These are phyloP conservation scores for Termitomyces sp. DNA, from an alignment of 768 basidiomycete species.

Conservation along the genomic window DNA sequence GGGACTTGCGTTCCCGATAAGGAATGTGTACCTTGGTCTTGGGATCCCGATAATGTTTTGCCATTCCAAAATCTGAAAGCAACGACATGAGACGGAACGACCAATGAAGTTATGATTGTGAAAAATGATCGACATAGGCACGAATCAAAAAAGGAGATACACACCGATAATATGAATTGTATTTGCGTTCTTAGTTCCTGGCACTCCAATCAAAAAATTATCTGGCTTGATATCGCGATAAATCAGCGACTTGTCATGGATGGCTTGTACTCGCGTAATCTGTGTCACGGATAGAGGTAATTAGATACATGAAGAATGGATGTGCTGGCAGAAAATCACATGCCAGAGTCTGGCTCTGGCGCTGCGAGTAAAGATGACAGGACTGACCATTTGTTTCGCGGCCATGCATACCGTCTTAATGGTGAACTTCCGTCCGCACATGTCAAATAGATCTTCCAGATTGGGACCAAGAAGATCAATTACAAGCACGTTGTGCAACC, in stretches of 20 bases:
- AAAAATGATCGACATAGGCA: background rate
- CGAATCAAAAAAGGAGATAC: conserved; percentile 20
- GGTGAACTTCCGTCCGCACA: conserved; percentile 97
- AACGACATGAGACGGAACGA: conserved; percentile 2
- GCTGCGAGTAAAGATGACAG: background rate
- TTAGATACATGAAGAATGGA: conserved; percentile 6
- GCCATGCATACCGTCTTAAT: conserved; percentile 99
- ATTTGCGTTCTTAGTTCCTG: conserved; percentile 87
- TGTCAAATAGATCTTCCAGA: conserved; percentile 96
- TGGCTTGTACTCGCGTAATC: conserved; percentile 94
- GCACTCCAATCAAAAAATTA: conserved; percentile 96
- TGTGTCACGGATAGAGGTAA: conserved; percentile 24
- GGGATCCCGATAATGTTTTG: conserved; percentile 98
- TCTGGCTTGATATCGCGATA: conserved; percentile 99
- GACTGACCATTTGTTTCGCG: conserved; percentile 93
- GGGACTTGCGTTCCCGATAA: conserved; percentile 96
- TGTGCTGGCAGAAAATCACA: conserved; percentile 2
- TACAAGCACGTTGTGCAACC: conserved; percentile 92
- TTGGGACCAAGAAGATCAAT: conserved; percentile 97
- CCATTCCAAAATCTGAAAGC: conserved; percentile 91
- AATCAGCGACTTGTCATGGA: conserved; percentile 98
- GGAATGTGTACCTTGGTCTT: conserved; percentile 98
- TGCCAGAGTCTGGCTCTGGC: conserved; percentile 2
- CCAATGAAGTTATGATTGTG: background rate
- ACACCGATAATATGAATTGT: conserved; percentile 81